Evolutionary conservation across 495 filamentous ascomycete genomes (phyloP).

Genomic region (Cercophora scortea): DNA sequence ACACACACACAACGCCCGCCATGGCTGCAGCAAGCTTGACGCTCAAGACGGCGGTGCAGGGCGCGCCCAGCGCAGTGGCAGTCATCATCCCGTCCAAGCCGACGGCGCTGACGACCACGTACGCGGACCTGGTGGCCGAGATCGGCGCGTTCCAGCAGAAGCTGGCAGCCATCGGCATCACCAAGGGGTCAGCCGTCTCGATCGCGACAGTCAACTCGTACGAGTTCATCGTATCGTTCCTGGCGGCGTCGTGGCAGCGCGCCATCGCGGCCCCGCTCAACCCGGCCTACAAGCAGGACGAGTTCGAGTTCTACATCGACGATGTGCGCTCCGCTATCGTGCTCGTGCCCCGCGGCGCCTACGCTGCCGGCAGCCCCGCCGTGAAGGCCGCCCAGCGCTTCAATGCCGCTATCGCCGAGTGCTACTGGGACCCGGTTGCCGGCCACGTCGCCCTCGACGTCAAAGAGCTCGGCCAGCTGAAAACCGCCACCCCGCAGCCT

Average conservation of each 20-base stretch:
- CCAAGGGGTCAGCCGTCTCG: constrained; percentile 57
- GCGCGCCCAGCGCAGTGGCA: constrained; percentile 36
- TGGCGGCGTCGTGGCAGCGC: constrained; percentile 69
- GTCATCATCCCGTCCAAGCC: constrained; percentile 61
- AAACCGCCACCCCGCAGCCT: constrained; percentile 34
- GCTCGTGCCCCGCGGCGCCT: constrained; percentile 63
- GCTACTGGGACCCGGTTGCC: constrained; percentile 57
- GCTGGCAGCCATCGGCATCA: constrained; percentile 62
- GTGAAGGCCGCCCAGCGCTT: constrained; percentile 68
- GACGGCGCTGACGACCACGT: constrained; percentile 51
- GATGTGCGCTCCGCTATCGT: constrained; percentile 70
- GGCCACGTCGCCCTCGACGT: constrained; percentile 64
- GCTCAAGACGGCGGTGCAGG: constrained; percentile 36
- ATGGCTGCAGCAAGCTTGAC: constrained; percentile 22
- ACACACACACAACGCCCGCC: background rate
- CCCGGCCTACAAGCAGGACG: constrained; percentile 74
- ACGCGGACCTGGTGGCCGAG: constrained; percentile 52
- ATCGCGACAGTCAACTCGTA: constrained; percentile 72
- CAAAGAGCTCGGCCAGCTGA: constrained; percentile 61
- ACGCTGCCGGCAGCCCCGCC: constrained; percentile 51
- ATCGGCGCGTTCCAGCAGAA: constrained; percentile 59
- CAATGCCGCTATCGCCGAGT: constrained; percentile 71
- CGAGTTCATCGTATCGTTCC: constrained; percentile 75
- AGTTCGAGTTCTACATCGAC: constrained; percentile 86
- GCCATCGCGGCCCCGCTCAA: constrained; percentile 75